These are phyloP conservation scores for Trichoderma gamsii DNA, from an alignment of 495 filamentous ascomycete species.

Conservation along the genomic window DNA sequence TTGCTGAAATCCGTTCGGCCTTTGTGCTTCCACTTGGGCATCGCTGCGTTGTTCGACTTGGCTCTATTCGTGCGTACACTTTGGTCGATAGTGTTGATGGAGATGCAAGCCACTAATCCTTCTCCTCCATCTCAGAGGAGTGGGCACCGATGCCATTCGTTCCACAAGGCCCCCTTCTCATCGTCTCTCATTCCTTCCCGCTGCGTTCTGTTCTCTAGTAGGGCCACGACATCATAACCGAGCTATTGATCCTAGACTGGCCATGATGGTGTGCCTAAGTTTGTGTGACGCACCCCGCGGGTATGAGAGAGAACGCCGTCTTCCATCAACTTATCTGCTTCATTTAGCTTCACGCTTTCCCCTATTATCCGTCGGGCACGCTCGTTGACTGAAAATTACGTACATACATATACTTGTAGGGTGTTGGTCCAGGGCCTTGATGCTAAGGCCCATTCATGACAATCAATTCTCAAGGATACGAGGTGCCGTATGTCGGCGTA, in stretches of 20 bases:
- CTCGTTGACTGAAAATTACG: neutral
- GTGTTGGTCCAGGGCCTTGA: neutral
- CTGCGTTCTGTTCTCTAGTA: neutral
- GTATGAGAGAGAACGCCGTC: neutral
- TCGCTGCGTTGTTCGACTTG: neutral
- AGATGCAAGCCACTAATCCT: slow-evolving; percentile 5
- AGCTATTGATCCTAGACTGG: neutral
- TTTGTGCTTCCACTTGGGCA: neutral
- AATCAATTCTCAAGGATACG: neutral
- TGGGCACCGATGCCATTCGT: slow-evolving; percentile 1
- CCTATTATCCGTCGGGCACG: neutral
- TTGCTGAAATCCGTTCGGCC: neutral
- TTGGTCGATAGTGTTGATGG: neutral
- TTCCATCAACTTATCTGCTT: neutral
- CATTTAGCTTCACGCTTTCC: slow-evolving; percentile 1
- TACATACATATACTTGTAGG: neutral
- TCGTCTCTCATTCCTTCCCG: slow-evolving; percentile 5
- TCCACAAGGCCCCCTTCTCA: neutral
- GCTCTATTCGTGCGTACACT: neutral
- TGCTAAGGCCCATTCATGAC: neutral
- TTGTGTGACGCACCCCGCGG: neutral
- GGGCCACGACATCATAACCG: neutral
- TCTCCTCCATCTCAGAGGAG: slow-evolving; percentile 1
- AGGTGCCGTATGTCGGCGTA: neutral
- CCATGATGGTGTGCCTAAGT: neutral